Evolutionary conservation across 2,329 filamentous ascomycete genomes (phyloP), one percentile per base, ranked within the genome.

Genomic region (Simplicillium sp.): DNA sequence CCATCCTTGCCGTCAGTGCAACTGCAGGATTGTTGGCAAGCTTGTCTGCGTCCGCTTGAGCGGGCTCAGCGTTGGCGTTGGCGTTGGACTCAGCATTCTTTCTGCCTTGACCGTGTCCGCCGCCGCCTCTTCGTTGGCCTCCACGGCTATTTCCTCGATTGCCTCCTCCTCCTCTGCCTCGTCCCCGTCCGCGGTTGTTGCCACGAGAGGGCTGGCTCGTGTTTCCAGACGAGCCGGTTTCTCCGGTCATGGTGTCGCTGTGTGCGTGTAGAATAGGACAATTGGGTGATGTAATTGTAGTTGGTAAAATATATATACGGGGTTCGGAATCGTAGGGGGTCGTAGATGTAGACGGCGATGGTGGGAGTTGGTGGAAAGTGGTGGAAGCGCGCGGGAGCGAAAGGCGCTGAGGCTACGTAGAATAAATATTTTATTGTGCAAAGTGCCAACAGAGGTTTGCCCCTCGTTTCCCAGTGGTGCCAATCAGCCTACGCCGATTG

Each of bases 161-260:
- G 25, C 37, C 41, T n/a, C 37, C 64, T n/a, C 37, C 64, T 35
- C 61, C 64, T 47, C 64, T 57, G 39, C 61, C 60, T 34, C 62
- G 54, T 5, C 20, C 20, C 3, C 59, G 58, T 48, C 61, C 57
- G 25, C 52, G 54, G 20, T 59, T 59, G 18, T 57, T 55, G 38
- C 57, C 50, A 9, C 36, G 18, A 7, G 38, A 37, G 5, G 12
- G 34, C 35, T 40, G 38, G 31, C 42, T 25, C 20, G 20, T 25
- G 5, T 5, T 25, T 5, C 6, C 12, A 50, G 45, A 36, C 50
- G 41, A 8, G 46, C 37, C 8, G 43, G 47, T 35, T 48, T 42
- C 34, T 3, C 44, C 50, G 11, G 47, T 41, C 9, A 25, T 25
- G 20, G 20, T 25, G 20, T 25, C 20, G 20, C 5, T 25, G 20